Conservation (phyloP, 108 stramenopile species). For the Pseudonitzschia pungens region DNA sequence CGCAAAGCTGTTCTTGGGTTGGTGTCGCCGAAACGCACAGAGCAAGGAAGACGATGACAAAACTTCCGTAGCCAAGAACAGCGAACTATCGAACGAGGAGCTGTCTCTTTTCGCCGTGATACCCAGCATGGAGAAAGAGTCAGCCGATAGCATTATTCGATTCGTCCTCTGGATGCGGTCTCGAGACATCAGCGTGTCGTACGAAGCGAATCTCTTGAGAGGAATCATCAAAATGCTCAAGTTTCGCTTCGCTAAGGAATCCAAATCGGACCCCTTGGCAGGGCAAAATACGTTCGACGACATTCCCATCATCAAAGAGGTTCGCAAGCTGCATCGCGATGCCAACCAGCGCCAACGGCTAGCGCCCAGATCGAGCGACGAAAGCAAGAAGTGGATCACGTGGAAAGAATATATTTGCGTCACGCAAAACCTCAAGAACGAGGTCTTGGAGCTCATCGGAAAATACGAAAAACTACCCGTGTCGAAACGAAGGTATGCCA, state of each 20-base stretch:
- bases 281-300: constrained; percentile 60
- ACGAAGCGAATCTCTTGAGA: constrained; percentile 84
- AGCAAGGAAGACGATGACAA: neutral
- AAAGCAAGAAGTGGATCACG: constrained; percentile 75
- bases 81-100: neutral
- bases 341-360: constrained; percentile 63
- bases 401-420: constrained; percentile 76
- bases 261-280: constrained; percentile 30
- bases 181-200: constrained; percentile 65
- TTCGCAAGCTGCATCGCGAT: constrained; percentile 76
- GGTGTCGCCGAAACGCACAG: constrained; percentile 36
- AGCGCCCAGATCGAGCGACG: constrained; percentile 71
- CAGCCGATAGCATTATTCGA: constrained; percentile 58
- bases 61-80: neutral
- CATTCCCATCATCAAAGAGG: constrained; percentile 67
- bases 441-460: constrained; percentile 43
- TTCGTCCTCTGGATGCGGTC: constrained; percentile 79
- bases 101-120: constrained; percentile 62
- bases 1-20: constrained; percentile 75
- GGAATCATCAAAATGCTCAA: constrained; percentile 81
- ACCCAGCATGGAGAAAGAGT: constrained; percentile 63
- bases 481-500: neutral
- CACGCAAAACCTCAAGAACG: constrained; percentile 55
- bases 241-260: constrained; percentile 66
- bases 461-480: constrained; percentile 14